phyloP scores from a whole-genome alignment of 495 filamentous ascomycete species.

The Amniculicola lignicola region DNA sequence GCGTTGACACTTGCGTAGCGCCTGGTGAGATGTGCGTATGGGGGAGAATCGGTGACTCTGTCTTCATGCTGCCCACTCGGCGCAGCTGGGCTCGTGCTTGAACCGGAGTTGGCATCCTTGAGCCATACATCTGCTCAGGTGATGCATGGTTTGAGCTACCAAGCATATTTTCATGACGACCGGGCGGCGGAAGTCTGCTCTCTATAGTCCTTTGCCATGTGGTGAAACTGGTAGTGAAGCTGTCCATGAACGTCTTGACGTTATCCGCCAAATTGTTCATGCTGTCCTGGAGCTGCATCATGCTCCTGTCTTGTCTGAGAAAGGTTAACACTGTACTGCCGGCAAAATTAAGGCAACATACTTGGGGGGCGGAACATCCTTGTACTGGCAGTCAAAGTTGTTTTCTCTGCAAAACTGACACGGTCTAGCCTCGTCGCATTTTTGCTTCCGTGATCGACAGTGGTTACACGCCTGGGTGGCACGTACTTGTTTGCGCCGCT shows the following conservation, averaged over 20 bases:
- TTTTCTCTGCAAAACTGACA: constrained; percentile 52
- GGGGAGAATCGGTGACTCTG: constrained; percentile 14
- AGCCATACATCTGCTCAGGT: constrained; percentile 13
- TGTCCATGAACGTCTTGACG: constrained; percentile 11
- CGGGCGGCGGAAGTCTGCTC: constrained; percentile 4
- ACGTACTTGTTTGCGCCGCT: constrained; percentile 40
- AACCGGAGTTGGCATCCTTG: constrained; percentile 23
- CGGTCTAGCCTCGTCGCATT: constrained; percentile 59
- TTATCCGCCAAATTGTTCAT: constrained; percentile 27
- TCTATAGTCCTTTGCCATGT: constrained; percentile 21
- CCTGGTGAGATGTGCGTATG: constrained; percentile 10
- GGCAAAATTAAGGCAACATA: constrained; percentile 40
- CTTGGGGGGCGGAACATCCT: constrained; percentile 66
- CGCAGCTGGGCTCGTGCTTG: constrained; percentile 12
- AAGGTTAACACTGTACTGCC: constrained; percentile 2
- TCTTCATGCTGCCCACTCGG: constrained; percentile 24
- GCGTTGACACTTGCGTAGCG: constrained; percentile 11
- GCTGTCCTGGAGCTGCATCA: constrained; percentile 37
- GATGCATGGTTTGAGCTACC: constrained; percentile 11
- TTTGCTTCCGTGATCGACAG: constrained; percentile 66
- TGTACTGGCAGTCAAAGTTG: constrained; percentile 59
- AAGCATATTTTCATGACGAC: neutral
- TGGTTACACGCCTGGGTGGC: constrained; percentile 60
- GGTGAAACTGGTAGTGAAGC: constrained; percentile 9
- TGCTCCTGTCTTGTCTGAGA: constrained; percentile 43